phyloP scores from a whole-genome alignment of 2,329 filamentous ascomycete genomes.

The Talaromyces sp. region DNA sequence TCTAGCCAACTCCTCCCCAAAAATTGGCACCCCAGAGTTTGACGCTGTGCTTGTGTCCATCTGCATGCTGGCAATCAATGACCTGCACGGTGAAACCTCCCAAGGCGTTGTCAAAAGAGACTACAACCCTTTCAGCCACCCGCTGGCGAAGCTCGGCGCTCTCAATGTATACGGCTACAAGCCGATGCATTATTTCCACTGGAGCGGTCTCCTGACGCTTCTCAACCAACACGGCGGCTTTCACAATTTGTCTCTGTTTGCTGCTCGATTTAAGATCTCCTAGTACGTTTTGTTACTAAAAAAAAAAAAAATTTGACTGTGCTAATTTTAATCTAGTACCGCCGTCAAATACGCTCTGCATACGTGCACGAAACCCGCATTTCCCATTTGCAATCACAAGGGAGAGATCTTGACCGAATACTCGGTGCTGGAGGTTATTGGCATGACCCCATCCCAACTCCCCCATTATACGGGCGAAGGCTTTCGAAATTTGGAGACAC shows the following conservation, averaged over 20 bases:
- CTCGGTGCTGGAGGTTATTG: slow-evolving; percentile 9
- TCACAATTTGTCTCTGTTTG: neutral
- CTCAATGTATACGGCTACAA: slow-evolving; percentile 12
- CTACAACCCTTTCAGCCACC: slow-evolving; percentile 11
- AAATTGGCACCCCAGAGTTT: neutral
- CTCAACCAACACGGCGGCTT: slow-evolving; percentile 11
- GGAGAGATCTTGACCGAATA: slow-evolving; percentile 1
- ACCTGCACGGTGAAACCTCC: slow-evolving; percentile 7
- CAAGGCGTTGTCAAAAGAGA: neutral
- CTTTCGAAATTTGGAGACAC: slow-evolving; percentile 4
- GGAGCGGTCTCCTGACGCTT: slow-evolving; percentile 6
- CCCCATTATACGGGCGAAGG: slow-evolving; percentile 3
- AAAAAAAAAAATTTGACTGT: neutral
- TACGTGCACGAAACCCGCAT: slow-evolving; percentile 9
- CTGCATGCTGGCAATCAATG: slow-evolving; percentile 10
- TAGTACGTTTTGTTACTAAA: neutral
- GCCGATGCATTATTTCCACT: slow-evolving; percentile 9
- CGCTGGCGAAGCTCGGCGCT: slow-evolving; percentile 5
- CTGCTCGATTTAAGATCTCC: neutral
- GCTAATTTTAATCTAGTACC: neutral
- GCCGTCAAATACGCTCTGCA: slow-evolving; percentile 10
- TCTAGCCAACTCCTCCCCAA: neutral
- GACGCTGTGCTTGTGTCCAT: slow-evolving; percentile 5
- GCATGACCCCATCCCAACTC: slow-evolving; percentile 1
- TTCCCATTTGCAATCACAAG: slow-evolving; percentile 6